phyloP scores from a whole-genome alignment of 208 protist species.

The Trypanosoma scelopori region DNA sequence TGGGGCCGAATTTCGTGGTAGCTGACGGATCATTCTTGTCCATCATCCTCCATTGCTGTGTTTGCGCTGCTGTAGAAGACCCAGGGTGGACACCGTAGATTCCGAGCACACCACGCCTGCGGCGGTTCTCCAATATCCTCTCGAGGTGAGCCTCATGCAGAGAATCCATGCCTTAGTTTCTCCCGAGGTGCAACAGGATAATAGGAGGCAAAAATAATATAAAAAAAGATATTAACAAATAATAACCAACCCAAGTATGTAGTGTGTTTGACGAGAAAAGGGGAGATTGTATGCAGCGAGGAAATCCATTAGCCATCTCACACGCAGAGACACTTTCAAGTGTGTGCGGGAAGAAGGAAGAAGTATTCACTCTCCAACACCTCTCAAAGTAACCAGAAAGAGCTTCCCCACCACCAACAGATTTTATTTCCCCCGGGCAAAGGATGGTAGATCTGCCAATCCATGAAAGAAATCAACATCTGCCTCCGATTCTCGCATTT shows the following conservation, averaged over 20 bases:
- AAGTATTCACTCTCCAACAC: too few species aligned
- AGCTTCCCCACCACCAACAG: conserved; percentile 12
- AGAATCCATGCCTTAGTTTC: conserved; percentile 48
- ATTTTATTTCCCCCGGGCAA: conserved; percentile 31
- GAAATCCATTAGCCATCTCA: too few species aligned
- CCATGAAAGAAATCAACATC: conserved; percentile 89
- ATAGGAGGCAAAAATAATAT: neutral
- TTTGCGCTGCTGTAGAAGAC: conserved; percentile 37
- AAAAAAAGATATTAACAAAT: too few species aligned
- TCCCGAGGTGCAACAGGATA: neutral
- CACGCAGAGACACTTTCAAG: too few species aligned
- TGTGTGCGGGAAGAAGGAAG: too few species aligned
- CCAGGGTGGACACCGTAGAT: conserved; percentile 7
- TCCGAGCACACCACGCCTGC: conserved; percentile 53
- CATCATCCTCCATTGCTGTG: conserved; percentile 6
- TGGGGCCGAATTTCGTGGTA: conserved; percentile 2
- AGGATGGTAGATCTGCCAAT: conserved; percentile 72
- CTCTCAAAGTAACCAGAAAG: conserved; percentile 21
- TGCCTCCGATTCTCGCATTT: conserved; percentile 66
- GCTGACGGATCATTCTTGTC: neutral
- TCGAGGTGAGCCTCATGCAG: conserved; percentile 66
- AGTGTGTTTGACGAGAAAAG: too few species aligned
- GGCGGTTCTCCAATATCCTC: conserved; percentile 73
- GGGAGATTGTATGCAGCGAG: neutral
- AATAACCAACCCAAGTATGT: too few species aligned